Base-by-base conservation (phyloP, 2,329 filamentous ascomycete genomes). In the Cladophialophora carrionii region DNA sequence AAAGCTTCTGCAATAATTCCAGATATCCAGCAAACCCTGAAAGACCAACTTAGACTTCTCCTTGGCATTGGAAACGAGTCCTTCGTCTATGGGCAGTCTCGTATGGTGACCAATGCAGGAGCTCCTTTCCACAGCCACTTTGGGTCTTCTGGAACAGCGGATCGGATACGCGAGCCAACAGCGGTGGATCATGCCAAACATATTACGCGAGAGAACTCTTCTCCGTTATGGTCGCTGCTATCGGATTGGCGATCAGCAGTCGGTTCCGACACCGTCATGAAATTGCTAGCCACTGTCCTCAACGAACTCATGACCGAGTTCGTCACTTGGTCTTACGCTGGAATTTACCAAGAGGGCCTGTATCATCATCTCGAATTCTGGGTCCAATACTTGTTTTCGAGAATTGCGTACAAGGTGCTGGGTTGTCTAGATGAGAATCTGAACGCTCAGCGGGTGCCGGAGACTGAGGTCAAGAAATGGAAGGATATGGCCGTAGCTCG, bases 211-310 rank as follows among this genome's bases (percentile, higher is more conserved):
- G 63, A 70, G 32, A 51, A 55, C 12, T 24, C 57, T 14, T 64
- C 66, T n/a, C 49, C 63, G 12, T 31, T 68, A 43, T 68, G 68
- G 62, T 43, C n/a, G 4, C 41, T 57, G 29, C 59, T 71, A 7
- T 20, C 34, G 4, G 9, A n/a, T 14, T 70, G 68, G 69, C 58
- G 57, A 32, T n/a, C 41, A 22, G 29, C 29, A 17, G 76, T 88
- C 26, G 85, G 85, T 10, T 82, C 81, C 34, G 80, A 82, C 48
- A 78, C 78, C 53, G 81, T 82, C 4, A 84, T 87, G 71, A 82
- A 82, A 63, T 81, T 85, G 7, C 84, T 87, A 68, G 86, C 85
- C 2, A 77, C 80, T 61, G 84, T 86, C 1, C 84, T 88, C 79
- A 81, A 86, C 71, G 79, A 81, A 41, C 75, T 87, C 68, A 78